phyloP scores from a whole-genome alignment of 1,284 basidiomycete genomes.

The Cryptococcus sp. region DNA sequence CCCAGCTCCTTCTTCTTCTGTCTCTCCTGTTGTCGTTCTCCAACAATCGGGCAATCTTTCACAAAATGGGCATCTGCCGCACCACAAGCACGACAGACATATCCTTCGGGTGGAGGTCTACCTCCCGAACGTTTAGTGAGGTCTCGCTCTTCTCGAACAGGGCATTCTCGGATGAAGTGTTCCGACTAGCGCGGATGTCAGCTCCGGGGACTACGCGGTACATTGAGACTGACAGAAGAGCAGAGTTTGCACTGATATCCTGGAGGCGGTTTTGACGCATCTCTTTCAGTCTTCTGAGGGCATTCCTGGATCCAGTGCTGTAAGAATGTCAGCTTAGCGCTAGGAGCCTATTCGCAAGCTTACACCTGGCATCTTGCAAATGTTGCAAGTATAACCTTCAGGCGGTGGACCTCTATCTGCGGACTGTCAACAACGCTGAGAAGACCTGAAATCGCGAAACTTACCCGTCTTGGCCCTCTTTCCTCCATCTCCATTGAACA shows the following conservation, averaged over 20 bases:
- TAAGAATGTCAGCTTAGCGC: background rate
- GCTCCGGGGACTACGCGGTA: background rate
- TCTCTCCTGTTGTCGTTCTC: conserved; percentile 48
- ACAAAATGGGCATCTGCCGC: conserved; percentile 70
- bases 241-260: conserved; percentile 46
- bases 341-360: conserved; percentile 6
- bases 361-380: conserved; percentile 59
- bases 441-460: background rate
- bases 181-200: conserved; percentile 54
- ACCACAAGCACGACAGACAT: conserved; percentile 81
- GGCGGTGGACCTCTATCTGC: conserved; percentile 53
- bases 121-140: conserved; percentile 59
- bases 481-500: conserved; percentile 39
- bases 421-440: background rate
- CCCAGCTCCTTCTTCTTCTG: conserved; percentile 50
- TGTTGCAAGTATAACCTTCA: conserved; percentile 77
- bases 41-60: conserved; percentile 73
- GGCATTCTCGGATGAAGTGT: conserved; percentile 81
- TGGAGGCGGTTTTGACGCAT: conserved; percentile 26
- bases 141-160: conserved; percentile 62
- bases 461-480: conserved; percentile 47
- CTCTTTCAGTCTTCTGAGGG: conserved; percentile 27
- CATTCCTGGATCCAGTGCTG: conserved; percentile 48
- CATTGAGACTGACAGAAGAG: conserved; percentile 26
- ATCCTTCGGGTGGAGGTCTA: conserved; percentile 67